Evolutionary conservation across 2,329 filamentous ascomycete species (phyloP).

Genomic region (Aspergillus hiratsukae): DNA sequence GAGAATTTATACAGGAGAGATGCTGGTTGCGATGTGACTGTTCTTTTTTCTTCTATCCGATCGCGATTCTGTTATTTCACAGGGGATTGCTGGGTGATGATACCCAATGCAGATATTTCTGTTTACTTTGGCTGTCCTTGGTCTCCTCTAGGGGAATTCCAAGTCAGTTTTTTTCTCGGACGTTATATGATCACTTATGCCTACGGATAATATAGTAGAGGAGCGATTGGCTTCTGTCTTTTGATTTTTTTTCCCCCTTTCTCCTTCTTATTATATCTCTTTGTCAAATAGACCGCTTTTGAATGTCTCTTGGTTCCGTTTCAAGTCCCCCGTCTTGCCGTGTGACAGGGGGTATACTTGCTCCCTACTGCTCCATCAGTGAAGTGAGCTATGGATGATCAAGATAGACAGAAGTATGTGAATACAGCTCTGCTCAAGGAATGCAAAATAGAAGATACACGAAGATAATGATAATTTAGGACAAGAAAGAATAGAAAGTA

Average conservation of each 20-base stretch:
- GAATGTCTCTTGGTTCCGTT: background rate
- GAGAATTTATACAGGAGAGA: conserved; percentile 7
- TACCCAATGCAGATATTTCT: background rate
- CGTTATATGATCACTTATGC: background rate
- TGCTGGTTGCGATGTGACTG: background rate
- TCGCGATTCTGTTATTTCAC: conserved; percentile 2
- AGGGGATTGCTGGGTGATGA: background rate
- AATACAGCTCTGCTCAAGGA: background rate
- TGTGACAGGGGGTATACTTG: background rate
- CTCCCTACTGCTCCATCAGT: background rate
- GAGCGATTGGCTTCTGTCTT: background rate
- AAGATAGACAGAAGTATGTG: background rate
- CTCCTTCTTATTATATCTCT: background rate
- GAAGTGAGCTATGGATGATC: background rate
- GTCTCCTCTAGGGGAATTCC: background rate
- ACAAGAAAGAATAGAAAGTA: background rate
- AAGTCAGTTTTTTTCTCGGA: background rate
- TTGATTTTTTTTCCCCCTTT: background rate
- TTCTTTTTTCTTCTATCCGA: background rate
- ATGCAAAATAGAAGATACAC: background rate
- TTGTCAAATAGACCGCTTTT: background rate
- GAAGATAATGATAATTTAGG: background rate
- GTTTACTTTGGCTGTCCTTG: background rate
- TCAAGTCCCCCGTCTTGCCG: background rate
- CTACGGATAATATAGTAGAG: background rate